A percentile compares a stretch with the other conserved stretches of the same genome.
Evolutionary conservation across 2,329 filamentous ascomycete species (phyloP).

Genomic region (Fusarium annulatum): DNA sequence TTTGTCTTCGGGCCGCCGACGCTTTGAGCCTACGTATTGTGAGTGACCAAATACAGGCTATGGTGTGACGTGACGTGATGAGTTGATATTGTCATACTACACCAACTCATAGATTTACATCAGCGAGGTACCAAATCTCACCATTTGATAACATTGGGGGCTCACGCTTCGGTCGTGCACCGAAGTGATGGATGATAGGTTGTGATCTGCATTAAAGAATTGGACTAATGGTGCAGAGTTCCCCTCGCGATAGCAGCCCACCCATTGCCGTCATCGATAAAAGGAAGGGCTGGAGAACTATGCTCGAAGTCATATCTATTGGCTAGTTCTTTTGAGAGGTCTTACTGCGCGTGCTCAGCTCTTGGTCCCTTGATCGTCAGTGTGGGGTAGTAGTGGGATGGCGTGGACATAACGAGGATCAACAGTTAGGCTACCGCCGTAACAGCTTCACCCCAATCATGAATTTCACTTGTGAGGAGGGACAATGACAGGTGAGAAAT

Average conservation of each 20-base stretch:
- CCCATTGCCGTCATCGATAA: not conserved
- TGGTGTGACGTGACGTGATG: constrained; percentile 25
- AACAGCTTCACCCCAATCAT: not conserved
- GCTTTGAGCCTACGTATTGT: constrained; percentile 22
- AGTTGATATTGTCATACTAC: constrained; percentile 1
- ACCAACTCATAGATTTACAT: not conserved
- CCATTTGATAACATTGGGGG: not conserved
- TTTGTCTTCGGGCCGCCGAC: not conserved
- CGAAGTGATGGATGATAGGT: constrained; percentile 25
- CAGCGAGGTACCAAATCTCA: constrained; percentile 12
- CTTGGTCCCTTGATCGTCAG: constrained; percentile 38
- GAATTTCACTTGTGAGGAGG: not conserved
- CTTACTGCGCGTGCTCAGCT: constrained; percentile 26
- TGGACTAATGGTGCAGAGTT: not conserved
- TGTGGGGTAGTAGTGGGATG: constrained; percentile 22
- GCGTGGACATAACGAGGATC: constrained; percentile 15
- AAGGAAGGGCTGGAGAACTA: not conserved
- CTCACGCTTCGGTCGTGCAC: not conserved
- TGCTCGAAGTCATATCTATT: constrained; percentile 8
- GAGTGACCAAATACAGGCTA: constrained; percentile 11
- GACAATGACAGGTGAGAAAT: constrained; percentile 16
- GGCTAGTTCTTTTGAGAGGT: constrained; percentile 4
- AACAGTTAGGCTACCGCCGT: not conserved
- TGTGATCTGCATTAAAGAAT: constrained; percentile 16
- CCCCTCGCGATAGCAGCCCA: not conserved